phyloP scores from a whole-genome alignment of 257 asterid genomes.

The Thymus quinquecostatus region DNA sequence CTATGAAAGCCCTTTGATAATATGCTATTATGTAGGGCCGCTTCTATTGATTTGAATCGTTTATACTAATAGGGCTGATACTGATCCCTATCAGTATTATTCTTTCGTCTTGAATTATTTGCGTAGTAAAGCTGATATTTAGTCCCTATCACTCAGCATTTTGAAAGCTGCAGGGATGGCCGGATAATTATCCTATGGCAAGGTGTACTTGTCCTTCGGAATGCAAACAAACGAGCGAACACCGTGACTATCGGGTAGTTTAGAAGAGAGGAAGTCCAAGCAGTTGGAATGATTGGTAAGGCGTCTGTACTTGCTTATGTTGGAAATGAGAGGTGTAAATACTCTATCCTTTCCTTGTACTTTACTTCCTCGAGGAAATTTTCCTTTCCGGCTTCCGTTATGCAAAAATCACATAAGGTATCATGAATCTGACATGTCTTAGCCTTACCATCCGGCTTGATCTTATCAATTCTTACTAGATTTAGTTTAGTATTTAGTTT shows the following conservation, averaged over 20 bases:
- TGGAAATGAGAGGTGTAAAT: not conserved
- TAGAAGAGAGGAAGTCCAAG: not conserved
- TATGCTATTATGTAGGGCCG: no score
- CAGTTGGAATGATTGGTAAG: slow-evolving; percentile 16
- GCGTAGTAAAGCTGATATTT: no score
- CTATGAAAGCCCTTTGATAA: no score
- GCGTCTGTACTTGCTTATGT: not conserved
- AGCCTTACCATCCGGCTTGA: not conserved
- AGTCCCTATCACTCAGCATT: not conserved
- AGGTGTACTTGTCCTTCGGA: not conserved
- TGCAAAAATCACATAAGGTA: slow-evolving; percentile 6
- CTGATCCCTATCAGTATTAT: no score
- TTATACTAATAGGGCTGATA: no score
- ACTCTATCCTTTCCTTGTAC: not conserved
- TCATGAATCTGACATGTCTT: slow-evolving; percentile 13
- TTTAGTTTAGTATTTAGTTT: not conserved
- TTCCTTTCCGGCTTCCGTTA: not conserved
- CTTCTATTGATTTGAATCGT: no score
- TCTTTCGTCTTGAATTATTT: no score
- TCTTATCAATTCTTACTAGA: not conserved
- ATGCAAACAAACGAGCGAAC: slow-evolving; percentile 20
- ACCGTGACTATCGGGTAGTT: not conserved
- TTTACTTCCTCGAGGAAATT: slow-evolving; percentile 21
- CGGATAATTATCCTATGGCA: not conserved
- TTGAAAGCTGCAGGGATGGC: slow-evolving; percentile 14